These are phyloP conservation scores for Tricholoma saponaceum DNA, from an alignment of 768 basidiomycete genomes.

Conservation along the genomic window DNA sequence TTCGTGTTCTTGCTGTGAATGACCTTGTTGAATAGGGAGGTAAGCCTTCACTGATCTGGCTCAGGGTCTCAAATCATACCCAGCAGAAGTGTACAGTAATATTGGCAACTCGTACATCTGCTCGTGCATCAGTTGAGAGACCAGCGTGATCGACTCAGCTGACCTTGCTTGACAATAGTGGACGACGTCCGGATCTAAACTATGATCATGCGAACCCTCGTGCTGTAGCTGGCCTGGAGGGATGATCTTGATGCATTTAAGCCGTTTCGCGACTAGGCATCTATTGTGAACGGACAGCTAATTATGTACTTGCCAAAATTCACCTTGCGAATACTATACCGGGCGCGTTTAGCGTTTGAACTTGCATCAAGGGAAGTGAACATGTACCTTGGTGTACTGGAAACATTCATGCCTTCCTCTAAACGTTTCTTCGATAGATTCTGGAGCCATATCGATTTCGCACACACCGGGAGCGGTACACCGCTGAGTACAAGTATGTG, in stretches of 20 bases:
- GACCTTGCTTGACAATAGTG: slow-evolving; percentile 54
- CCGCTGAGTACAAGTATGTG: slow-evolving; percentile 39
- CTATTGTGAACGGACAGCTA: background rate
- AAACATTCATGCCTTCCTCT: slow-evolving; percentile 57
- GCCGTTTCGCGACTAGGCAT: slow-evolving; percentile 41
- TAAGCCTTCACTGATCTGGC: background rate
- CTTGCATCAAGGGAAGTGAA: slow-evolving; percentile 38
- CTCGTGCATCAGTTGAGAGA: background rate
- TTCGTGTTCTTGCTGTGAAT: slow-evolving; percentile 57
- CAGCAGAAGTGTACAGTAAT: slow-evolving; percentile 53
- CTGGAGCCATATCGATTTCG: slow-evolving; percentile 54
- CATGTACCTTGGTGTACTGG: slow-evolving; percentile 56
- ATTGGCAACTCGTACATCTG: slow-evolving; percentile 53
- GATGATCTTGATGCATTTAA: slow-evolving; percentile 46
- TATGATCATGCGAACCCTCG: slow-evolving; percentile 22
- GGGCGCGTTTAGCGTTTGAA: background rate
- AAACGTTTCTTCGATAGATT: slow-evolving; percentile 59
- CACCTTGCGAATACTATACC: background rate
- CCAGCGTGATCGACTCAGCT: slow-evolving; percentile 5
- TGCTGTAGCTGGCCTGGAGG: slow-evolving; percentile 13
- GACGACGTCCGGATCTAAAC: slow-evolving; percentile 36
- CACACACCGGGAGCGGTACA: slow-evolving; percentile 53
- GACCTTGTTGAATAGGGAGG: slow-evolving; percentile 31
- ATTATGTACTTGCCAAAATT: background rate
- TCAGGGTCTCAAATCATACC: slow-evolving; percentile 28